A percentile compares a stretch with the other conserved stretches of the same genome.
Evolutionary conservation across 768 basidiomycete species (phyloP).

Genomic region (Udeniomyces megalosporus): DNA sequence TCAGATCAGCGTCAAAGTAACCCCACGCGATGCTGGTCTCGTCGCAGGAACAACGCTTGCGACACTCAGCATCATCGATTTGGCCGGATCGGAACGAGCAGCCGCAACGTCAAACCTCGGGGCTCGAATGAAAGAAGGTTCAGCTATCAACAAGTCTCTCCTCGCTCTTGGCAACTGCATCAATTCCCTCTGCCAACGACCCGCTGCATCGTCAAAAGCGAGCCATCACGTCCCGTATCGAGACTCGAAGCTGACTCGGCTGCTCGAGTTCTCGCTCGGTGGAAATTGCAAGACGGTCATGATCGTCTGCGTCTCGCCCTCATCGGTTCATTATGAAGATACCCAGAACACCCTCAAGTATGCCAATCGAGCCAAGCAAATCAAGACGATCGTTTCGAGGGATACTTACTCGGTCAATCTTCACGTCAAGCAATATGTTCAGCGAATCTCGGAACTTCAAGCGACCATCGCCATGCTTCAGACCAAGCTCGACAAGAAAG

Average conservation of each 20-base stretch:
- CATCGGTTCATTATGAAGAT: slow-evolving; percentile 90
- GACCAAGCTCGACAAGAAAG: slow-evolving; percentile 61
- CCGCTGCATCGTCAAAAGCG: slow-evolving; percentile 30
- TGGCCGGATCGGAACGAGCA: slow-evolving; percentile 92
- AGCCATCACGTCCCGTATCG: slow-evolving; percentile 82
- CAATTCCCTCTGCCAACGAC: slow-evolving; percentile 69
- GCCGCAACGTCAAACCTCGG: slow-evolving; percentile 95
- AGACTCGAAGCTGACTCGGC: slow-evolving; percentile 92
- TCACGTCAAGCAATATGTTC: slow-evolving; percentile 87
- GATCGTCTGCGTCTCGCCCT: slow-evolving; percentile 95
- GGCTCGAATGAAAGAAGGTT: slow-evolving; percentile 93
- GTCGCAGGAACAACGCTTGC: slow-evolving; percentile 70
- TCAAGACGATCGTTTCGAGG: slow-evolving; percentile 89
- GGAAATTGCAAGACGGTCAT: slow-evolving; percentile 99
- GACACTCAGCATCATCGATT: slow-evolving; percentile 91
- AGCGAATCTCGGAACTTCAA: slow-evolving; percentile 79
- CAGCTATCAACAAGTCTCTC: slow-evolving; percentile 97
- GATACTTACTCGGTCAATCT: slow-evolving; percentile 91
- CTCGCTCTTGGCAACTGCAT: slow-evolving; percentile 96
- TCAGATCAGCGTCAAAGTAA: slow-evolving; percentile 80
- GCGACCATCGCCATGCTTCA: slow-evolving; percentile 71
- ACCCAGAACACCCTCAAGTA: slow-evolving; percentile 96
- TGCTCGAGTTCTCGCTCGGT: slow-evolving; percentile 93
- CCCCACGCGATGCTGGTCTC: slow-evolving; percentile 53
- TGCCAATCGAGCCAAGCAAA: slow-evolving; percentile 93